phyloP scores from a whole-genome alignment of 352 stramenopile genomes.

The Phytophthora litchii region DNA sequence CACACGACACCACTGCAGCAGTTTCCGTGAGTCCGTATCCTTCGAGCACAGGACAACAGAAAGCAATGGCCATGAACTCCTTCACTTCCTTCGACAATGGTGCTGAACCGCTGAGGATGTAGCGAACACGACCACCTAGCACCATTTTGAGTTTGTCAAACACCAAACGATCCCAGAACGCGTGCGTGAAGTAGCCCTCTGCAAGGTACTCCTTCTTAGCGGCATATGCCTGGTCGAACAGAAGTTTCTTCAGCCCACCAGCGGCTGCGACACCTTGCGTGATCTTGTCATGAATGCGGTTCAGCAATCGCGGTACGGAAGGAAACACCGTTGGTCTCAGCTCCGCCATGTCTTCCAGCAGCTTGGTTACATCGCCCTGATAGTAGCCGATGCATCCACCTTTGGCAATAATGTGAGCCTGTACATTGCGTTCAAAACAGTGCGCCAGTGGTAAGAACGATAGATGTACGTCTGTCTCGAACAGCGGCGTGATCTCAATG shows the following conservation, averaged over 20 bases:
- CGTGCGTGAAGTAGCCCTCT: slow-evolving; percentile 47
- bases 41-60: slow-evolving; percentile 90
- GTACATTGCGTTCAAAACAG: slow-evolving; percentile 91
- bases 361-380: slow-evolving; percentile 81
- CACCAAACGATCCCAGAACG: slow-evolving; percentile 93
- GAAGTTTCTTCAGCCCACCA: slow-evolving; percentile 87
- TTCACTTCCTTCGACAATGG: slow-evolving; percentile 91
- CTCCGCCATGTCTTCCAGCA: slow-evolving; percentile 92
- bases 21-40: slow-evolving; percentile 96
- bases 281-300: slow-evolving; percentile 96
- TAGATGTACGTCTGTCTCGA: slow-evolving; percentile 65
- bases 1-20: slow-evolving; percentile 80
- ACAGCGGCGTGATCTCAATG: slow-evolving; percentile 33
- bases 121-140: slow-evolving; percentile 85
- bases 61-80: slow-evolving; percentile 92
- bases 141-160: slow-evolving; percentile 94
- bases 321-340: slow-evolving; percentile 92
- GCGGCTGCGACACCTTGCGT: slow-evolving; percentile 66
- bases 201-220: slow-evolving; percentile 73
- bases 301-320: slow-evolving; percentile 93
- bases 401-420: slow-evolving; percentile 53
- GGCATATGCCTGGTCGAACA: slow-evolving; percentile 88
- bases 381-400: slow-evolving; percentile 93
- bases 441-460: slow-evolving; percentile 95
- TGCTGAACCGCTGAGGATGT: slow-evolving; percentile 94